Conservation (phyloP, 2,329 filamentous ascomycete species). For the Chrysoporthe deuterocubensis region DNA sequence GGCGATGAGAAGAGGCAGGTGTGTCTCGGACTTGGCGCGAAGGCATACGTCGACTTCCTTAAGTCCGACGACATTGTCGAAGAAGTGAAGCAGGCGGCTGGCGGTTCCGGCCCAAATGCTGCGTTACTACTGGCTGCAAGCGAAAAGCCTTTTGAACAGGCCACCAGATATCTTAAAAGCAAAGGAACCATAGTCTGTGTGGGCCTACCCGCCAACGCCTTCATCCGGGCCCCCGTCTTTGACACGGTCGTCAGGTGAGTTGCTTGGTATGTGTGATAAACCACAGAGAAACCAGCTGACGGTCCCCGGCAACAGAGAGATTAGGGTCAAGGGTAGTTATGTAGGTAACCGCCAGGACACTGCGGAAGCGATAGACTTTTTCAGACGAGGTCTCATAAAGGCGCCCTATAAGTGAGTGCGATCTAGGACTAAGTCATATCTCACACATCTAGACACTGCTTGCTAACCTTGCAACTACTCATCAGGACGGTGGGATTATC, state of each 20-base stretch:
- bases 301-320: conserved; percentile 61
- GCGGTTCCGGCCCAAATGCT: conserved; percentile 83
- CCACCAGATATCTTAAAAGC: conserved; percentile 82
- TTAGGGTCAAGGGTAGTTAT: conserved; percentile 89
- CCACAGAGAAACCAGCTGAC: not conserved
- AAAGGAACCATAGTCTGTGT: conserved; percentile 85
- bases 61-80: conserved; percentile 76
- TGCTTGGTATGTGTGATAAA: not conserved
- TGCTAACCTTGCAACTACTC: conserved; percentile 33
- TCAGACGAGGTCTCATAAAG: conserved; percentile 79
- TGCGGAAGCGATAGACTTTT: conserved; percentile 90
- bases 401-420: conserved; percentile 71
- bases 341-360: conserved; percentile 91
- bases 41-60: conserved; percentile 78
- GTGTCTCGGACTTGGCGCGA: conserved; percentile 71
- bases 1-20: conserved; percentile 80
- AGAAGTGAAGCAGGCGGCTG: conserved; percentile 81
- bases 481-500: conserved; percentile 70
- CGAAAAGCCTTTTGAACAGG: conserved; percentile 96
- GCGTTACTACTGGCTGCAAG: conserved; percentile 83
- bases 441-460: not conserved
- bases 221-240: conserved; percentile 83
- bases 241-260: conserved; percentile 69
- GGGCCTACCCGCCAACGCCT: conserved; percentile 81
- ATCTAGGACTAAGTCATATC: not conserved